These are phyloP conservation scores for Cicer pinnatifidum DNA, from an alignment of 306 rosid species.

Conservation along the genomic window DNA sequence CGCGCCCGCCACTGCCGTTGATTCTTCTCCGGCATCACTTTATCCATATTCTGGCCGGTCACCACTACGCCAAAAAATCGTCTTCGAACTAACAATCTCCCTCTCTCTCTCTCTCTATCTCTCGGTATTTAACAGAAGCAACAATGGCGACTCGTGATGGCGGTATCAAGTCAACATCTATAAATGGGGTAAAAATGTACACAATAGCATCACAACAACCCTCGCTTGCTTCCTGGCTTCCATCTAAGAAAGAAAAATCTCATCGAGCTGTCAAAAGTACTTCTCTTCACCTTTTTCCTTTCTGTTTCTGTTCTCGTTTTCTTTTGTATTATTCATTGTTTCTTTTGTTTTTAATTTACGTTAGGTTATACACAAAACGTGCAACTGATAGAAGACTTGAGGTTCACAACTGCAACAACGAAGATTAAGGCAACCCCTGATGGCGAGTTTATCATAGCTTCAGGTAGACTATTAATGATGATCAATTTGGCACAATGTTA, in stretches of 20 bases:
- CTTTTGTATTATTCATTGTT: background rate
- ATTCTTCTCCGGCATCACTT: background rate
- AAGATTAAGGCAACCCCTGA: conserved; percentile 87
- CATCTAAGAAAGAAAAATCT: conserved; percentile 66
- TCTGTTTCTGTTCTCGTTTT: background rate
- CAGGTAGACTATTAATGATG: conserved; percentile 41
- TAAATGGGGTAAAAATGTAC: conserved; percentile 79
- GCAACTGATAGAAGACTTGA: conserved; percentile 76
- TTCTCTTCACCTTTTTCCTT: background rate
- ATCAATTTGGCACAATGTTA: background rate
- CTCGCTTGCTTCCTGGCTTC: conserved; percentile 72
- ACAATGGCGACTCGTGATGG: conserved; percentile 74
- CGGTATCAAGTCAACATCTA: conserved; percentile 68
- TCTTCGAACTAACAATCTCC: no score
- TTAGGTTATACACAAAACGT: conserved; percentile 72
- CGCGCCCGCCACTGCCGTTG: background rate
- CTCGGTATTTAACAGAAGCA: background rate
- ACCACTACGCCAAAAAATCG: no score
- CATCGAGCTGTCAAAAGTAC: conserved; percentile 69
- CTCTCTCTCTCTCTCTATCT: no score
- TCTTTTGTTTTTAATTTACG: conserved; percentile 2
- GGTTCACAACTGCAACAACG: conserved; percentile 80
- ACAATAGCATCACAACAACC: conserved; percentile 81
- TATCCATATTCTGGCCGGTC: no score
- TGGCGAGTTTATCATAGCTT: conserved; percentile 81